Evolutionary conservation across 2,329 filamentous ascomycete genomes (phyloP), one percentile per base, ranked within the genome.

Genomic region (Fusarium tricinctum): DNA sequence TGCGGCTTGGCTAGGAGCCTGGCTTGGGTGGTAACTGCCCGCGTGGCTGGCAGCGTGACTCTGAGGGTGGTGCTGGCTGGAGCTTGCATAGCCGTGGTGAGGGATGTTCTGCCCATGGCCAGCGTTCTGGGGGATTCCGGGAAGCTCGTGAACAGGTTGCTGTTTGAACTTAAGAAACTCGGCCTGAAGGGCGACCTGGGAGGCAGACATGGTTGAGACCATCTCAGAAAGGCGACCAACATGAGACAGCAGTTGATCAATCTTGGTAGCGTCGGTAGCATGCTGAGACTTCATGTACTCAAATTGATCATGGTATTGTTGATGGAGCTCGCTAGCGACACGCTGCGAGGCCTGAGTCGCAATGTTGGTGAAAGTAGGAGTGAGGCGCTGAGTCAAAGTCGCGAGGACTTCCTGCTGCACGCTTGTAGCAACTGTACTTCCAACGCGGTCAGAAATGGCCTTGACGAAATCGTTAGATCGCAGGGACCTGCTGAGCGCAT

Each of bases 381-480:
- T 82, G n/a, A 96, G 83, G 30, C 86, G 86, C 62, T 85, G 85
- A 42, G 88, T 84, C 38, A 95, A 78, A 12, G 87, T 82, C 35
- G 84, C 83, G 15, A 86, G 79, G 48, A 97, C 84, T 58, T 92
- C 89, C 56, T 88, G 84, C 73, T 97, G 91, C 28, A 97, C 84
- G 55, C 87, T 88, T 43, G 86, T 81, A 6, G 87, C 82, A 30
- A 97, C 85, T 48, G 87, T 88, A 68, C 88, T 86, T 4, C 89
- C 84, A 33, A 97, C 86, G 50, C 89, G 86, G 53, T 97, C 92
- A 9, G 80, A 76, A 55, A 97, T 88, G 8, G 86, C 81, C 73
- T 91, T 91, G 66, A 93, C 82, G 39, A 96, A 83, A 48, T 94
- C 90, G 13, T 89, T 89, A 68, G 91, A 91, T 74, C 92, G 90